Evolutionary conservation across 1,284 basidiomycete genomes (phyloP).

Genomic region (Caloboletus firmus): DNA sequence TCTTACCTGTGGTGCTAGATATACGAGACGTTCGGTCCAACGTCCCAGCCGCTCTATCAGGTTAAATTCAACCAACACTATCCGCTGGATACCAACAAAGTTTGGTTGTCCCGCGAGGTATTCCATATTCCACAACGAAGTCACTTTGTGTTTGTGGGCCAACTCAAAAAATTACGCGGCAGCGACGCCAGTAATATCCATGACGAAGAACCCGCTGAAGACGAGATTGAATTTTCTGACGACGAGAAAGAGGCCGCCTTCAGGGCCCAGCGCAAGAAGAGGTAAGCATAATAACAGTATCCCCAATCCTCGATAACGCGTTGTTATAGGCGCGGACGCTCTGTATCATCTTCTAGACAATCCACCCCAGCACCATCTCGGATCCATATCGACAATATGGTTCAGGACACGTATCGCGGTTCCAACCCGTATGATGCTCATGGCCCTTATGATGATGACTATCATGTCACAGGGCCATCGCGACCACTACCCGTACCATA

Average conservation of each 20-base stretch:
- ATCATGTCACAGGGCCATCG: constrained; percentile 45
- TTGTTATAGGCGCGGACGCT: constrained; percentile 49
- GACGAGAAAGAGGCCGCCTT: constrained; percentile 82
- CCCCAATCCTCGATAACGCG: constrained; percentile 6
- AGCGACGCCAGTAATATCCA: constrained; percentile 92
- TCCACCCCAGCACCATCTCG: constrained; percentile 54
- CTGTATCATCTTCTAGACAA: constrained; percentile 52
- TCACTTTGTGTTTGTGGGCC: constrained; percentile 73
- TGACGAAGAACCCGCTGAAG: constrained; percentile 84
- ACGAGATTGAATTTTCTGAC: constrained; percentile 88
- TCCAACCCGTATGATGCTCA: constrained; percentile 62
- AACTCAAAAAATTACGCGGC: constrained; percentile 67
- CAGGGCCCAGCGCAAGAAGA: constrained; percentile 55
- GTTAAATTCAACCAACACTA: constrained; percentile 64
- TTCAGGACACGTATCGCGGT: constrained; percentile 45
- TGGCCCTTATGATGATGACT: constrained; percentile 66
- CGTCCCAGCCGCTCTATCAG: constrained; percentile 81
- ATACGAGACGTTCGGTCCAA: constrained; percentile 90
- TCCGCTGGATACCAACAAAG: constrained; percentile 55
- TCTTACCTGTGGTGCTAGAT: constrained; percentile 47
- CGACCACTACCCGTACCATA: constrained; percentile 68
- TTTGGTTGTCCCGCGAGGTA: constrained; percentile 57
- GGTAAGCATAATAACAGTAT: constrained; percentile 39
- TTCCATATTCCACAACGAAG: constrained; percentile 79
- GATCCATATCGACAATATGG: constrained; percentile 54